Conservation (phyloP, 805 yeast species). For the Pichia heedii region DNA sequence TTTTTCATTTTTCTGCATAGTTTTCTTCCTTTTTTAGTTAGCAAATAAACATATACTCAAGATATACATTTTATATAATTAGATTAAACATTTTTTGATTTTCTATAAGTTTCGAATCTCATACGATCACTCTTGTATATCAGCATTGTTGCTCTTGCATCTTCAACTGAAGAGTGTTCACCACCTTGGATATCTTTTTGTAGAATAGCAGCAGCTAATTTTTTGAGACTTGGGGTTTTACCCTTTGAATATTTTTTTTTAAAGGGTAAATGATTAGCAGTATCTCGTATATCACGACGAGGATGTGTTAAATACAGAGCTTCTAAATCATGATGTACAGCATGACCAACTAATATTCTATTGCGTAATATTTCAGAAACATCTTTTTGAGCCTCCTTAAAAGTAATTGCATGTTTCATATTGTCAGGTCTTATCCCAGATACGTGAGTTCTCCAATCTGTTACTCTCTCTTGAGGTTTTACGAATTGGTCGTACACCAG, state of each 20-base stretch:
- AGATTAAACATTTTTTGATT: not conserved
- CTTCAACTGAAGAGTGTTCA: conserved; percentile 82
- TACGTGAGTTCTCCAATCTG: conserved; percentile 91
- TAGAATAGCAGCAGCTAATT: conserved; percentile 48
- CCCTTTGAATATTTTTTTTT: conserved; percentile 51
- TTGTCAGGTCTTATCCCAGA: conserved; percentile 72
- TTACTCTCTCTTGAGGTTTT: conserved; percentile 62
- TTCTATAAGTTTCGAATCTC: conserved; percentile 32
- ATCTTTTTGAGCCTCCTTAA: conserved; percentile 54
- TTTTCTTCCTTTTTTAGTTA: too few species aligned
- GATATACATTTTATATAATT: not conserved
- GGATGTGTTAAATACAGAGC: conserved; percentile 65
- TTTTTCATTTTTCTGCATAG: too few species aligned
- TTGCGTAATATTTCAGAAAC: conserved; percentile 45
- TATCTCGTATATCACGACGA: conserved; percentile 55
- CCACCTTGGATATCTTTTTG: conserved; percentile 59
- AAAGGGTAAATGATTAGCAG: conserved; percentile 54
- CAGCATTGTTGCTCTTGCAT: conserved; percentile 81
- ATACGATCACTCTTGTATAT: conserved; percentile 55
- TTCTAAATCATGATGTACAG: conserved; percentile 69
- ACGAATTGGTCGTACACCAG: conserved; percentile 67
- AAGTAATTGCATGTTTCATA: conserved; percentile 59
- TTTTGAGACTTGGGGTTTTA: conserved; percentile 65
- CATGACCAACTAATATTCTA: conserved; percentile 73
- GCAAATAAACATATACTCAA: too few species aligned